Percentiles rank a stretch among this genome's conserved stretches.
phyloP scores from a whole-genome alignment of 805 yeast species.

The Lipomyces chichibuensis region DNA sequence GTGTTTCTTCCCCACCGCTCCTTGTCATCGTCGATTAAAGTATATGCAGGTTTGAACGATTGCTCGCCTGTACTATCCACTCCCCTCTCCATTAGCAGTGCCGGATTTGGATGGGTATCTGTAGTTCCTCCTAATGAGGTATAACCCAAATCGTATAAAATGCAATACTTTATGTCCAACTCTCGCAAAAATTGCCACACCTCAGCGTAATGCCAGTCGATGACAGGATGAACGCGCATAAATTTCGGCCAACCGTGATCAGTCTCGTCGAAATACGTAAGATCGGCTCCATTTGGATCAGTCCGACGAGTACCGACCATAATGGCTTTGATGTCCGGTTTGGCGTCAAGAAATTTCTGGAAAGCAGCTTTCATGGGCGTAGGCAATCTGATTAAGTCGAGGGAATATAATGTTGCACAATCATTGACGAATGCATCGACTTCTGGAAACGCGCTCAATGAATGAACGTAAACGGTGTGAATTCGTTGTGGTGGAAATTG shows the following conservation, averaged over 20 bases:
- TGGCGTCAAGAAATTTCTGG: slow-evolving; percentile 55
- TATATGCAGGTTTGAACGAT: slow-evolving; percentile 53
- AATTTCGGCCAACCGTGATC: slow-evolving; percentile 93
- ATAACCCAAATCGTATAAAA: slow-evolving; percentile 78
- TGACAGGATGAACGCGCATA: slow-evolving; percentile 79
- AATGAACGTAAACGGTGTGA: slow-evolving; percentile 72
- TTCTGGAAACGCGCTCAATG: slow-evolving; percentile 71
- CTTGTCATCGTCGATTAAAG: slow-evolving; percentile 54
- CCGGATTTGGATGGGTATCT: slow-evolving; percentile 75
- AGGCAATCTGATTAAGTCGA: slow-evolving; percentile 50
- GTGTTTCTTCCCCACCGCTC: slow-evolving; percentile 54
- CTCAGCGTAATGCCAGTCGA: slow-evolving; percentile 83
- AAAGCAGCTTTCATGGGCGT: slow-evolving; percentile 69
- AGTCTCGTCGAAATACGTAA: slow-evolving; percentile 68
- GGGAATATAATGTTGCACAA: slow-evolving; percentile 58
- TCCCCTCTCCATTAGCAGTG: slow-evolving; percentile 43
- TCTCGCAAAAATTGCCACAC: slow-evolving; percentile 80
- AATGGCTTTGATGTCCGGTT: slow-evolving; percentile 66
- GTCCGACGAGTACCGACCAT: slow-evolving; percentile 85
- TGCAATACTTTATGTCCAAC: slow-evolving; percentile 67
- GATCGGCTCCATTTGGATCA: slow-evolving; percentile 76
- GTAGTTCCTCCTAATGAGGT: slow-evolving; percentile 85
- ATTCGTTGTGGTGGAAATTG: slow-evolving; percentile 43
- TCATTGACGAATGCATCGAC: slow-evolving; percentile 65
- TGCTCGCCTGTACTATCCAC: slow-evolving; percentile 43